phyloP scores from a whole-genome alignment of 257 asterid species.

The Penstemon newberryi region DNA sequence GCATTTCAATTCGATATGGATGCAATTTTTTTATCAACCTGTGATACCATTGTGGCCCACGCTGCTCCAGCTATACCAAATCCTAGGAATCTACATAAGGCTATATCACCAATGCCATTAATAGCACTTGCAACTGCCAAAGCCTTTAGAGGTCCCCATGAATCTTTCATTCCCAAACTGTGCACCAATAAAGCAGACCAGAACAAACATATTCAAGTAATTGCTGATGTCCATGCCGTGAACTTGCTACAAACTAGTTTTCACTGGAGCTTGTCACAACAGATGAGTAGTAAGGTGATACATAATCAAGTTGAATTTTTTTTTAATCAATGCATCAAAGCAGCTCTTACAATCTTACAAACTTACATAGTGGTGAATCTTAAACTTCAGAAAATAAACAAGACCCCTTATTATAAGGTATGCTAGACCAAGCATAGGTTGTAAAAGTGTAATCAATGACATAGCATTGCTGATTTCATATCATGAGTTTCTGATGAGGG shows the following conservation, averaged over 20 bases:
- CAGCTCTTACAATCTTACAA: constrained; percentile 6
- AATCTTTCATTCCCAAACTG: constrained; percentile 88
- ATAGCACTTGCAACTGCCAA: constrained; percentile 73
- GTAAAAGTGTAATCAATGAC: constrained; percentile 1
- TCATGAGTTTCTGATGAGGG: not conserved
- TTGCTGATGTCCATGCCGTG: not conserved
- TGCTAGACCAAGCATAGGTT: constrained; percentile 10
- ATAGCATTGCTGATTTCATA: not conserved
- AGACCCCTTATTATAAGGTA: not conserved
- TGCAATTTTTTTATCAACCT: constrained; percentile 37
- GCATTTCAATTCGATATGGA: not conserved
- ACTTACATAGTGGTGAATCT: constrained; percentile 2
- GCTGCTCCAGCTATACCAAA: constrained; percentile 95
- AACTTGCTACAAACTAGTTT: constrained; percentile 5
- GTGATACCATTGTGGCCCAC: constrained; percentile 92
- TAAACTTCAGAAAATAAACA: not conserved
- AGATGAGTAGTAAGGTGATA: constrained; percentile 15
- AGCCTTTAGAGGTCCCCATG: constrained; percentile 85
- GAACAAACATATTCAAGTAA: constrained; percentile 15
- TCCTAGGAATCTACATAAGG: constrained; percentile 65
- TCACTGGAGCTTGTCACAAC: constrained; percentile 7
- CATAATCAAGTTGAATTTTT: not conserved
- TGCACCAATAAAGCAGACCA: constrained; percentile 5
- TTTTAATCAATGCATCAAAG: constrained; percentile 14
- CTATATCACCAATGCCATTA: constrained; percentile 74